Conservation (phyloP, 805 yeast species). For the Yarrowia bubula region DNA sequence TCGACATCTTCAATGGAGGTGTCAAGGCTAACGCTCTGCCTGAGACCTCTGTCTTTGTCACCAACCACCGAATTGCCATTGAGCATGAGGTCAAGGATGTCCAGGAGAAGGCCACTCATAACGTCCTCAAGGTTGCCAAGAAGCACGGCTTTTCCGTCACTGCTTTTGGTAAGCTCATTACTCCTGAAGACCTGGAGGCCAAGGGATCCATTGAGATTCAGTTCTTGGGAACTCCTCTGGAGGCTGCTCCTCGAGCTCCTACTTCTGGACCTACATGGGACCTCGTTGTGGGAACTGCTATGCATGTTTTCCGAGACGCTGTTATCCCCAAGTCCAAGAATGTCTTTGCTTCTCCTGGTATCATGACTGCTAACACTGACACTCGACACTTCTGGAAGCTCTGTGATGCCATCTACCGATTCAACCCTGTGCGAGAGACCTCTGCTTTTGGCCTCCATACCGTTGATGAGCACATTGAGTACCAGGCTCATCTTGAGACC, state of each 20-base stretch:
- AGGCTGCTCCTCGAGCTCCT: slow-evolving; percentile 53
- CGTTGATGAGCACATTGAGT: slow-evolving; percentile 55
- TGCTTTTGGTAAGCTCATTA: slow-evolving; percentile 38
- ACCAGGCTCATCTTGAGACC: slow-evolving; percentile 51
- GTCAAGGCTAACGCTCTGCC: slow-evolving; percentile 76
- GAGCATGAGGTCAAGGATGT: slow-evolving; percentile 52
- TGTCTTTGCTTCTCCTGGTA: slow-evolving; percentile 52
- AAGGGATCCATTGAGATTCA: slow-evolving; percentile 17
- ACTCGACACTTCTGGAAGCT: slow-evolving; percentile 63
- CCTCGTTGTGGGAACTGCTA: slow-evolving; percentile 56
- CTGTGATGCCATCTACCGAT: slow-evolving; percentile 58
- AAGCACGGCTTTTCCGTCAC: slow-evolving; percentile 50
- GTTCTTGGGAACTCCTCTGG: slow-evolving; percentile 36
- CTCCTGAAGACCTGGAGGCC: slow-evolving; percentile 33
- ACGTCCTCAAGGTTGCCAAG: slow-evolving; percentile 46
- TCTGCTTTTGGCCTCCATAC: slow-evolving; percentile 48
- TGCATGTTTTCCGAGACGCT: slow-evolving; percentile 57
- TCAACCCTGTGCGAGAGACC: slow-evolving; percentile 44
- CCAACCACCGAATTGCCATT: slow-evolving; percentile 64
- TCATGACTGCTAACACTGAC: slow-evolving; percentile 69
- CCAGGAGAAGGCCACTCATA: slow-evolving; percentile 41
- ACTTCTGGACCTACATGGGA: slow-evolving; percentile 45
- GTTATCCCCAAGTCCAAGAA: slow-evolving; percentile 38
- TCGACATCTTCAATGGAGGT: slow-evolving; percentile 68
- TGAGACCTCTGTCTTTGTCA: slow-evolving; percentile 51